Percentiles rank a stretch among this genome's conserved stretches.
phyloP scores from a whole-genome alignment of 208 protist species.

The Histomonas meleagridis region DNA sequence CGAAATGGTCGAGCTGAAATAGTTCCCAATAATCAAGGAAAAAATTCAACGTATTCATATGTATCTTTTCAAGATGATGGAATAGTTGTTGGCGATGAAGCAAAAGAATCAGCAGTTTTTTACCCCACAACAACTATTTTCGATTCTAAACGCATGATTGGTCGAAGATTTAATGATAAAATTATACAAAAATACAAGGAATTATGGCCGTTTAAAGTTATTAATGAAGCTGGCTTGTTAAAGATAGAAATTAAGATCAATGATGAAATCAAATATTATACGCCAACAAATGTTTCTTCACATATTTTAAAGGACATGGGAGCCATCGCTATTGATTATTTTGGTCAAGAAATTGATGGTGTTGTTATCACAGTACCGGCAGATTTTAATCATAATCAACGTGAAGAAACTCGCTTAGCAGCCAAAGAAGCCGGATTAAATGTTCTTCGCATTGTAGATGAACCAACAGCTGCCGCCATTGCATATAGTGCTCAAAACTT shows the following conservation, averaged over 20 bases:
- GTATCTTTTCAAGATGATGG: conserved; percentile 64
- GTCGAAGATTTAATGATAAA: conserved; percentile 76
- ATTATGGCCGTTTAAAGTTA: too few species aligned
- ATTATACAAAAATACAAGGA: conserved; percentile 45
- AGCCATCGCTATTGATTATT: conserved; percentile 75
- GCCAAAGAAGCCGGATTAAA: conserved; percentile 73
- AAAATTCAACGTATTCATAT: background rate
- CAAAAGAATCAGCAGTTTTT: background rate
- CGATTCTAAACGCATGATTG: conserved; percentile 67
- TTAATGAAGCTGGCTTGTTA: conserved; percentile 55
- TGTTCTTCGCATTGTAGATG: conserved; percentile 97
- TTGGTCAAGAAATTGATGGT: conserved; percentile 70
- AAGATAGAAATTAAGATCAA: conserved; percentile 65
- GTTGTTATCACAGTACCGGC: conserved; percentile 83
- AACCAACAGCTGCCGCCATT: conserved; percentile 95
- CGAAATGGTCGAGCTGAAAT: conserved; percentile 39
- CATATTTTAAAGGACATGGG: conserved; percentile 88
- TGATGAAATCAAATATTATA: conserved; percentile 66
- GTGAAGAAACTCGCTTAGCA: conserved; percentile 74
- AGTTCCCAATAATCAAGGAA: conserved; percentile 59
- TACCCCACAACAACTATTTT: conserved; percentile 55
- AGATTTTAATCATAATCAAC: conserved; percentile 86
- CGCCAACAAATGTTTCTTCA: conserved; percentile 87
- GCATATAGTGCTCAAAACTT: conserved; percentile 91
- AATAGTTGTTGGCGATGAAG: background rate